These are phyloP conservation scores for Alternaria longipes DNA, from an alignment of 2,329 filamentous ascomycete genomes.

Conservation along the genomic window DNA sequence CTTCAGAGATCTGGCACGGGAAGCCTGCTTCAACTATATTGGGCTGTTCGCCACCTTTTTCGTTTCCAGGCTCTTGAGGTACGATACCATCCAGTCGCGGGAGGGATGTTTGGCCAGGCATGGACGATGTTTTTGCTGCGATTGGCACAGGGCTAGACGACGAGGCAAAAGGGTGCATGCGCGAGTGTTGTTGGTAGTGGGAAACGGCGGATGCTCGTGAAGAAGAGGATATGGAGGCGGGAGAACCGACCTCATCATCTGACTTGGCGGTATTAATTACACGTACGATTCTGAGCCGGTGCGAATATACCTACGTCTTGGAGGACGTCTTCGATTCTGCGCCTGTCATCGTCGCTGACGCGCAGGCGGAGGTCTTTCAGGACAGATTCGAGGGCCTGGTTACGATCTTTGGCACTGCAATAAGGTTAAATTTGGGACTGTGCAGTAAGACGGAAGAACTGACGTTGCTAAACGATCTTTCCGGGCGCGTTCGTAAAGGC, in stretches of 20 bases:
- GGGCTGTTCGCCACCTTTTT: neutral
- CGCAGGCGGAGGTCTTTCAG: slow-evolving; percentile 28
- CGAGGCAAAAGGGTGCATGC: neutral
- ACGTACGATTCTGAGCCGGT: neutral
- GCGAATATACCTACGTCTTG: slow-evolving; percentile 14
- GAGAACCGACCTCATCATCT: slow-evolving; percentile 5
- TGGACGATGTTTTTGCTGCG: neutral
- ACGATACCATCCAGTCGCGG: slow-evolving; percentile 1
- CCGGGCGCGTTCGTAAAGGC: slow-evolving; percentile 41
- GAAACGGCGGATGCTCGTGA: slow-evolving; percentile 4
- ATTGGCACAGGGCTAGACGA: neutral
- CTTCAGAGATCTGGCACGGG: slow-evolving; percentile 31
- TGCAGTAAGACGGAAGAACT: neutral
- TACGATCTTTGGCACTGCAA: slow-evolving; percentile 24
- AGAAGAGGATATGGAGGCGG: slow-evolving; percentile 6
- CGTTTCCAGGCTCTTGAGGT: slow-evolving; percentile 4
- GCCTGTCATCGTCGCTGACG: slow-evolving; percentile 20
- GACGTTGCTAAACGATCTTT: slow-evolving; percentile 42
- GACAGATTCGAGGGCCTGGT: slow-evolving; percentile 19
- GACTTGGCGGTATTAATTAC: slow-evolving; percentile 10
- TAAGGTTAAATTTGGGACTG: slow-evolving; percentile 3
- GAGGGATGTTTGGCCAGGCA: slow-evolving; percentile 1
- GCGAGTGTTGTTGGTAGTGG: slow-evolving; percentile 4
- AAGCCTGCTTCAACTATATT: slow-evolving; percentile 14
- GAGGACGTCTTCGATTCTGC: slow-evolving; percentile 22